Conservation (phyloP, 139 green algal species). For the Chlorella sp. region DNA sequence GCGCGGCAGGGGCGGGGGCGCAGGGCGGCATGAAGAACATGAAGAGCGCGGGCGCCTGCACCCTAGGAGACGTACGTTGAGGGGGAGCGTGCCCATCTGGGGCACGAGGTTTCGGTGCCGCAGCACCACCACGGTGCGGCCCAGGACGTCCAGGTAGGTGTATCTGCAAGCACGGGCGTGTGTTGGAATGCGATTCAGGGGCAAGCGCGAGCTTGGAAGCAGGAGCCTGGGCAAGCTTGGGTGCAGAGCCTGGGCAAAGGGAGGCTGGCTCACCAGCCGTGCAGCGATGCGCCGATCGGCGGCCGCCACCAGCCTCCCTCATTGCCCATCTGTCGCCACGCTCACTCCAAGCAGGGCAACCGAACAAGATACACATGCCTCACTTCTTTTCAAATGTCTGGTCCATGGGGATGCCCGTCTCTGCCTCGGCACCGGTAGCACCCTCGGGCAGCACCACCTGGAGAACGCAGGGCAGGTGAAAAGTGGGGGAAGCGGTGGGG, state of each 20-base stretch:
- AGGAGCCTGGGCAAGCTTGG: too few species aligned
- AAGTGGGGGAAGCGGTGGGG: too few species aligned
- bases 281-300: too few species aligned
- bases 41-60: slow-evolving; percentile 26
- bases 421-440: slow-evolving; percentile 43
- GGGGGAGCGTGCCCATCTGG: slow-evolving; percentile 35
- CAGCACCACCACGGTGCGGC: slow-evolving; percentile 84
- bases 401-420: slow-evolving; percentile 3
- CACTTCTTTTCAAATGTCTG: slow-evolving; percentile 17
- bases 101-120: slow-evolving; percentile 62
- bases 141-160: slow-evolving; percentile 86
- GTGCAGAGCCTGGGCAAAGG: too few species aligned
- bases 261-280: too few species aligned
- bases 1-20: neutral
- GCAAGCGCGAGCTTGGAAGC: neutral
- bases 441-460: slow-evolving; percentile 87
- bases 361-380: too few species aligned
- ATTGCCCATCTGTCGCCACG: neutral
- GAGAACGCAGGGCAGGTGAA: neutral
- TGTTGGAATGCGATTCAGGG: neutral
- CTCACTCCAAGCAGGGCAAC: too few species aligned
- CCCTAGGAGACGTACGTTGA: slow-evolving; percentile 39
- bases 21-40: neutral
- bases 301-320: too few species aligned
- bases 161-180: slow-evolving; percentile 35